Conservation (phyloP, 2,329 filamentous ascomycete genomes). For the Monosporascus sp. region DNA sequence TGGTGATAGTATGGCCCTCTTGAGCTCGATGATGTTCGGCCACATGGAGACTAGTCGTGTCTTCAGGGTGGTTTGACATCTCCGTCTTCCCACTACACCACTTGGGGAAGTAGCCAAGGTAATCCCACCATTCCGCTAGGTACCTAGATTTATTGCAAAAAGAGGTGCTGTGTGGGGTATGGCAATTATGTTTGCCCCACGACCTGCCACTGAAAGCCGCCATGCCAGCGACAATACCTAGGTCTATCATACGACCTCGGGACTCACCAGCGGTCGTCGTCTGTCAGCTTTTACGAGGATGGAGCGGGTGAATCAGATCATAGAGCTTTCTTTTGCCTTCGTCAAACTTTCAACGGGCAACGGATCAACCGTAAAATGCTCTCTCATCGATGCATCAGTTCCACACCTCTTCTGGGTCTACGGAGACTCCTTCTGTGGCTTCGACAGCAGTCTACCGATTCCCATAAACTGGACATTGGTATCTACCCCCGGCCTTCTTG, state of each 20-base stretch:
- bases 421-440: background rate
- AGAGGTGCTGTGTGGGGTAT: no score
- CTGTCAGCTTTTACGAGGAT: no score
- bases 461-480: background rate
- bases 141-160: no score
- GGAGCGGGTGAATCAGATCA: background rate
- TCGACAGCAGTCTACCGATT: background rate
- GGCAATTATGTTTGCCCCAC: no score
- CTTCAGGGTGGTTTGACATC: background rate
- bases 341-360: background rate
- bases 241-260: no score
- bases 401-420: background rate
- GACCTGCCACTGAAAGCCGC: no score
- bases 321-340: background rate
- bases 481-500: background rate
- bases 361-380: background rate
- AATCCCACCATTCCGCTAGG: no score
- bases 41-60: background rate
- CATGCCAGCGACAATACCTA: no score
- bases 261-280: no score
- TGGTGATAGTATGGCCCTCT: background rate
- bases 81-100: background rate
- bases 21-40: background rate
- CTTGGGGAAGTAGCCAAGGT: no score
- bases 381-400: background rate